phyloP scores from a whole-genome alignment of 2,329 filamentous ascomycete species.

The Fonsecaea multimorphosa region DNA sequence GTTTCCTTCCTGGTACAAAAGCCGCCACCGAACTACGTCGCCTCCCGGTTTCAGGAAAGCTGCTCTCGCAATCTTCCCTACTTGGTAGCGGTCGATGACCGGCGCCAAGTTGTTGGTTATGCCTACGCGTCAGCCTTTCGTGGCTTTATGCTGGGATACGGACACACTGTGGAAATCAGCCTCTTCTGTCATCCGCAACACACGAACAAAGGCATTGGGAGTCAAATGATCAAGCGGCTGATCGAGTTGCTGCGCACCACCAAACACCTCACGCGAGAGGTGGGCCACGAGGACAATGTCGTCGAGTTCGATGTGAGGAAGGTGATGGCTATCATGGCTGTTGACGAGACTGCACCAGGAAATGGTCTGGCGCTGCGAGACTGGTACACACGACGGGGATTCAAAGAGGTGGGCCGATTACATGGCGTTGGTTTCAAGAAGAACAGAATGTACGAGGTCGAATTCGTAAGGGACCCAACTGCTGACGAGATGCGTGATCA shows the following conservation, averaged over 20 bases:
- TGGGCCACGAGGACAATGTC: conserved; percentile 27
- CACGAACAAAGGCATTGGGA: conserved; percentile 44
- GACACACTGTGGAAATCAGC: conserved; percentile 49
- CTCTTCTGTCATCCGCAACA: conserved; percentile 49
- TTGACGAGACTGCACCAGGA: conserved; percentile 45
- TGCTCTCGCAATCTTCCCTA: conserved; percentile 45
- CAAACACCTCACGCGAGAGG: conserved; percentile 38
- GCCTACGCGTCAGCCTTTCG: conserved; percentile 47
- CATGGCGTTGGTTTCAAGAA: conserved; percentile 49
- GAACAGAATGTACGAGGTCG: conserved; percentile 45
- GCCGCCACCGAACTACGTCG: conserved; percentile 42
- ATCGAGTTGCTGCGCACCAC: conserved; percentile 42
- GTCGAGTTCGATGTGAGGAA: conserved; percentile 39
- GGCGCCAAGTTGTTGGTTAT: conserved; percentile 44
- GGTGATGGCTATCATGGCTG: conserved; percentile 49
- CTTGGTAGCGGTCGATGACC: conserved; percentile 45
- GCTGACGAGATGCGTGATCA: conserved; percentile 14
- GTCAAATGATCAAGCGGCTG: conserved; percentile 43
- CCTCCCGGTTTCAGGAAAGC: conserved; percentile 41
- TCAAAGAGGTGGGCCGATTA: conserved; percentile 48
- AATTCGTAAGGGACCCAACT: background rate
- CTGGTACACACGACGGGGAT: conserved; percentile 48
- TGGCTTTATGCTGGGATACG: conserved; percentile 46
- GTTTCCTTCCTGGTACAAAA: conserved; percentile 45
- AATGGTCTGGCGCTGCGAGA: conserved; percentile 45